Percentiles rank a stretch among this genome's conserved stretches.
Conservation (phyloP, 768 basidiomycete genomes). For the Daedaleopsis sinensis region DNA sequence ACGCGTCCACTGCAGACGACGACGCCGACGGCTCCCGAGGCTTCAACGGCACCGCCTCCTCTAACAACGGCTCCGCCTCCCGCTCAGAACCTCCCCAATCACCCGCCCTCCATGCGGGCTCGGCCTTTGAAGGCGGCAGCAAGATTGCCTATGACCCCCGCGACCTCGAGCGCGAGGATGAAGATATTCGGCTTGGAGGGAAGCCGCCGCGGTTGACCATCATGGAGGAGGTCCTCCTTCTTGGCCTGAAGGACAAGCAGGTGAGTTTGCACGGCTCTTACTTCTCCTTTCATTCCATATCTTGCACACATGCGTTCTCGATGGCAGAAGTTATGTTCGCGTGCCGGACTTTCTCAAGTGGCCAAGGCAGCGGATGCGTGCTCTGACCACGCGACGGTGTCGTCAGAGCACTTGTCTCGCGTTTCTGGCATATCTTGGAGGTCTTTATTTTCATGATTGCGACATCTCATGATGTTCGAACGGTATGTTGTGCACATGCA, state of each 20-base stretch:
- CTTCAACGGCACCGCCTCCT: conserved; percentile 33
- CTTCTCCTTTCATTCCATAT: background rate
- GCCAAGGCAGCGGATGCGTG: no score
- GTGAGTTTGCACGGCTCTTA: conserved; percentile 40
- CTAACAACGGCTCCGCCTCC: conserved; percentile 21
- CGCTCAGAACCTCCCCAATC: conserved; percentile 17
- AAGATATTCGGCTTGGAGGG: conserved; percentile 65
- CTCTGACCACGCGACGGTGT: no score
- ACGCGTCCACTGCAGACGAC: conserved; percentile 39
- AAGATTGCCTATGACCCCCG: conserved; percentile 94
- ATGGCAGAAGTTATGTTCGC: no score
- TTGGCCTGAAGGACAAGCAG: conserved; percentile 97
- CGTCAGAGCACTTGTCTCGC: no score
- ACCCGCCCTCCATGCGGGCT: conserved; percentile 58
- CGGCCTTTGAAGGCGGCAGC: conserved; percentile 83
- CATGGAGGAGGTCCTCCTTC: conserved; percentile 93
- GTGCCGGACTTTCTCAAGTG: no score
- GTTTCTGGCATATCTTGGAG: no score
- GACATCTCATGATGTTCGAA: no score
- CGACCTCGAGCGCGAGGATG: conserved; percentile 76
- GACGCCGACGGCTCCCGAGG: conserved; percentile 34
- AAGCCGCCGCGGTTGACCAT: conserved; percentile 86
- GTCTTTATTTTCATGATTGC: no score
- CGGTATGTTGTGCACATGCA: no score
- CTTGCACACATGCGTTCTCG: no score